phyloP scores from a whole-genome alignment of 176 grass and related monocot genomes.

The Secale cereale region DNA sequence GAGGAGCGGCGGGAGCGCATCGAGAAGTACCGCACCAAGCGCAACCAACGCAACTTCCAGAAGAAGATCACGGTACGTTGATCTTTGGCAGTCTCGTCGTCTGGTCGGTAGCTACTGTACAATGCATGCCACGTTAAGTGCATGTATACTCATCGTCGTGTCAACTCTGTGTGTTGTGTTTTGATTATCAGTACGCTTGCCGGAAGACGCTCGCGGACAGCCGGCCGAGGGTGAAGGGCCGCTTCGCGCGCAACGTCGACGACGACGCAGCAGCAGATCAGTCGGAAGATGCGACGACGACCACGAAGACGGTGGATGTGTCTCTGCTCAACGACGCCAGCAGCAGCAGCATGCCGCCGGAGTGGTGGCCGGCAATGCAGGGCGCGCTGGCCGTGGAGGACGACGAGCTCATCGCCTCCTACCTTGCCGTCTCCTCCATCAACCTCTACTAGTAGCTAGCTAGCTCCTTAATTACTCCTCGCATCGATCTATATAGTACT shows the following conservation, averaged over 20 bases:
- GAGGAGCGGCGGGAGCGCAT: constrained; percentile 87
- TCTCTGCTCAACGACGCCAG: background rate
- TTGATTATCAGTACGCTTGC: constrained; percentile 56
- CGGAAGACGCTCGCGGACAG: constrained; percentile 90
- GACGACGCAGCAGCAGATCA: constrained; percentile 18
- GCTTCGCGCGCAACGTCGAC: constrained; percentile 62
- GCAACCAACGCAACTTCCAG: constrained; percentile 86
- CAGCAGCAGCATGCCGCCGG: constrained; percentile 18
- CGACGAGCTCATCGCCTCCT: constrained; percentile 44
- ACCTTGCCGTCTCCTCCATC: constrained; percentile 41
- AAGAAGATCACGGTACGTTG: constrained; percentile 83
- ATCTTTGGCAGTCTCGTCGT: no score
- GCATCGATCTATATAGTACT: background rate
- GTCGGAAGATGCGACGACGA: constrained; percentile 15
- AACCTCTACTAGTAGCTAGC: constrained; percentile 21
- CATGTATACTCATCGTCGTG: background rate
- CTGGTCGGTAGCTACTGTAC: background rate
- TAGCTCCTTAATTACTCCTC: background rate
- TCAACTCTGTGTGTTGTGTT: background rate
- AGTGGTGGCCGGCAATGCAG: constrained; percentile 59
- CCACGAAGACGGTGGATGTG: background rate
- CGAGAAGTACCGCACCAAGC: constrained; percentile 81
- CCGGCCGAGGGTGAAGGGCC: constrained; percentile 71
- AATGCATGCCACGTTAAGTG: background rate
- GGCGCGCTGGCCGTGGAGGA: constrained; percentile 26